Conservation (phyloP, 371 early-diverging fungal genomes). For the Dipsacomyces acuminosporus region DNA sequence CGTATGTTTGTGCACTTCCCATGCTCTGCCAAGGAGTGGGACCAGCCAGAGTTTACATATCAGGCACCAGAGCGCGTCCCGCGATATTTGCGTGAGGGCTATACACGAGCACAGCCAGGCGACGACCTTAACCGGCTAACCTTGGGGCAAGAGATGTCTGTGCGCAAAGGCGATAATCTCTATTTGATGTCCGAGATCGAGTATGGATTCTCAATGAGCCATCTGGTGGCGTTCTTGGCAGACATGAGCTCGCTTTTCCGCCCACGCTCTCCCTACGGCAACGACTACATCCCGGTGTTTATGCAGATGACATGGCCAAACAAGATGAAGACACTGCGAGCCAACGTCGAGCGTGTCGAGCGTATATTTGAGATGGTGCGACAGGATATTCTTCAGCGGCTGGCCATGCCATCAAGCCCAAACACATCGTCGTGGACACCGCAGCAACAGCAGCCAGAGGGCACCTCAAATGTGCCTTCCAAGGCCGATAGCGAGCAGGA, state of each 20-base stretch:
- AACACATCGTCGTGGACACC: not conserved
- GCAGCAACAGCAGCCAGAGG: no score
- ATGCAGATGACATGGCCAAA: constrained; percentile 16
- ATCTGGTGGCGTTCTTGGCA: constrained; percentile 40
- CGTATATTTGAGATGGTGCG: constrained; percentile 27
- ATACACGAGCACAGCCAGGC: constrained; percentile 12
- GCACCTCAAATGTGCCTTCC: no score
- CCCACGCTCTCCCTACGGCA: constrained; percentile 42
- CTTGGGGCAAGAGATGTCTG: constrained; percentile 24
- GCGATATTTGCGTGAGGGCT: constrained; percentile 29
- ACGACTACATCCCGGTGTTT: constrained; percentile 38
- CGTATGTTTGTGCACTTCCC: constrained; percentile 43
- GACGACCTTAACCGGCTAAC: constrained; percentile 10
- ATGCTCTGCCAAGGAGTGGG: constrained; percentile 37
- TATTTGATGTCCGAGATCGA: constrained; percentile 43
- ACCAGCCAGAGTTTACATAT: constrained; percentile 37
- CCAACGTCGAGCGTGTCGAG: constrained; percentile 40
- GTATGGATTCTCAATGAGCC: constrained; percentile 45
- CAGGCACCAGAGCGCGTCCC: constrained; percentile 28
- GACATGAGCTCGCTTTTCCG: constrained; percentile 42
- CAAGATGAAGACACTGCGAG: constrained; percentile 24
- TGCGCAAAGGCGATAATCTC: constrained; percentile 32
- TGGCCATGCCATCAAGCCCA: constrained; percentile 9
- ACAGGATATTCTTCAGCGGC: constrained; percentile 22
- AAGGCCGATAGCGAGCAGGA: no score